Evolutionary conservation across 768 basidiomycete genomes (phyloP).

Genomic region (Tricholoma furcatifolium): DNA sequence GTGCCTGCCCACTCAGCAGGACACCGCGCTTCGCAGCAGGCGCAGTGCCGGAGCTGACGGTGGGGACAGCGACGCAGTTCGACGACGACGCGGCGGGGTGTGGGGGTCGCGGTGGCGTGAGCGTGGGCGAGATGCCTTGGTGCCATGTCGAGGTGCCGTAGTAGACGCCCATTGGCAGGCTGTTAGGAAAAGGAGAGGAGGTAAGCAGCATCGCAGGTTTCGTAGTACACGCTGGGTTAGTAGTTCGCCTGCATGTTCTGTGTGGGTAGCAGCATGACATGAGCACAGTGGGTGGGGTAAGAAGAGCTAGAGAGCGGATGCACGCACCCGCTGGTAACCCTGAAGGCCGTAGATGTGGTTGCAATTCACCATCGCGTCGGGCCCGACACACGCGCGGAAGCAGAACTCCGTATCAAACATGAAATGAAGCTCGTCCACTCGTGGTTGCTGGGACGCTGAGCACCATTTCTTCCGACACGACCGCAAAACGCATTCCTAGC

Average conservation of each 20-base stretch:
- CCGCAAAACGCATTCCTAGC: constrained; percentile 35
- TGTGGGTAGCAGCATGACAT: constrained; percentile 32
- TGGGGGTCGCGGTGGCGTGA: no score
- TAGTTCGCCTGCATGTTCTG: constrained; percentile 76
- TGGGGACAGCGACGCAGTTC: constrained; percentile 49
- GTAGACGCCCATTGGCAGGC: constrained; percentile 69
- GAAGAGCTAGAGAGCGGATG: background rate
- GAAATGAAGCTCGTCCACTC: constrained; percentile 90
- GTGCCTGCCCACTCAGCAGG: no score
- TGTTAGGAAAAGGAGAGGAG: constrained; percentile 18
- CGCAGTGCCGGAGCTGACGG: constrained; percentile 29
- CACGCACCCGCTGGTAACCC: constrained; percentile 52
- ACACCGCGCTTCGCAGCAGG: constrained; percentile 13
- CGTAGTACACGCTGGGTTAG: constrained; percentile 54
- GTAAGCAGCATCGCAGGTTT: constrained; percentile 68
- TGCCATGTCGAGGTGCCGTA: constrained; percentile 67
- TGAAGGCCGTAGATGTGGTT: constrained; percentile 78
- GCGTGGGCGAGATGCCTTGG: constrained; percentile 60
- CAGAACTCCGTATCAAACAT: constrained; percentile 61
- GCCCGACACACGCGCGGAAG: constrained; percentile 66
- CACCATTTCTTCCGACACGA: constrained; percentile 40
- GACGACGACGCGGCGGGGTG: constrained; percentile 63
- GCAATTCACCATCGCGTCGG: constrained; percentile 58
- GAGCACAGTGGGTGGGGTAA: background rate
- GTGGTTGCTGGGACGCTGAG: constrained; percentile 63